phyloP scores from a whole-genome alignment of 192 early-diverging fungal genomes.

The Lobosporangium transversale region DNA sequence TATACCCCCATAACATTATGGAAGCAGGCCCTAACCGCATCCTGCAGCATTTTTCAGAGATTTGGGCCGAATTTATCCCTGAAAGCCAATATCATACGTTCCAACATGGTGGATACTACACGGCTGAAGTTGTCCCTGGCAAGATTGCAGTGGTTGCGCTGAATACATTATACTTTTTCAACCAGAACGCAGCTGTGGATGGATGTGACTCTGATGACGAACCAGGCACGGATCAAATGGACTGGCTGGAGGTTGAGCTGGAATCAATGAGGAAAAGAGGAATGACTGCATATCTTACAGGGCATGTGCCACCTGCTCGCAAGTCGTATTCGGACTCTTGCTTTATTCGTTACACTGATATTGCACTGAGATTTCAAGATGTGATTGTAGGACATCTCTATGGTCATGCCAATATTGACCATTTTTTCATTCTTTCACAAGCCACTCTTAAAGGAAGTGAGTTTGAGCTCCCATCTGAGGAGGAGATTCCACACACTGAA shows the following conservation, averaged over 20 bases:
- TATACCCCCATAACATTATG: slow-evolving; percentile 72
- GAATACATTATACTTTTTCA: slow-evolving; percentile 80
- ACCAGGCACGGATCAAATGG: slow-evolving; percentile 71
- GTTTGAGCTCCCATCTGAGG: too few relatives aligned
- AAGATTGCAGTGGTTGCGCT: slow-evolving; percentile 69
- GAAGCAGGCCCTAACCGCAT: slow-evolving; percentile 56
- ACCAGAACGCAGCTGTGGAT: slow-evolving; percentile 72
- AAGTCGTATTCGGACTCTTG: slow-evolving; percentile 58
- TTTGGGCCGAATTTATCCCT: slow-evolving; percentile 72
- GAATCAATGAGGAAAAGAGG: slow-evolving; percentile 52
- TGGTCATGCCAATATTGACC: slow-evolving; percentile 82
- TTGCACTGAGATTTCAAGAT: slow-evolving; percentile 58
- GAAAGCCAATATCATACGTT: slow-evolving; percentile 68
- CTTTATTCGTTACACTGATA: slow-evolving; percentile 51
- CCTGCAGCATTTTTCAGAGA: slow-evolving; percentile 52
- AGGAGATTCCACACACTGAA: neutral
- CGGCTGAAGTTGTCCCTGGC: slow-evolving; percentile 61
- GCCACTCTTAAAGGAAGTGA: slow-evolving; percentile 10
- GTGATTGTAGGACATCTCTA: slow-evolving; percentile 74
- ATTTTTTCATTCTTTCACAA: slow-evolving; percentile 67
- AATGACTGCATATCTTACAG: slow-evolving; percentile 68
- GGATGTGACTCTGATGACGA: slow-evolving; percentile 65
- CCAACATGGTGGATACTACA: slow-evolving; percentile 74
- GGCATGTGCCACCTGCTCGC: slow-evolving; percentile 71
- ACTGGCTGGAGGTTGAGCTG: slow-evolving; percentile 74